Evolutionary conservation across 352 stramenopile species (phyloP), one percentile per base, ranked within the genome.

Genomic region (Globisporangium radiosum): DNA sequence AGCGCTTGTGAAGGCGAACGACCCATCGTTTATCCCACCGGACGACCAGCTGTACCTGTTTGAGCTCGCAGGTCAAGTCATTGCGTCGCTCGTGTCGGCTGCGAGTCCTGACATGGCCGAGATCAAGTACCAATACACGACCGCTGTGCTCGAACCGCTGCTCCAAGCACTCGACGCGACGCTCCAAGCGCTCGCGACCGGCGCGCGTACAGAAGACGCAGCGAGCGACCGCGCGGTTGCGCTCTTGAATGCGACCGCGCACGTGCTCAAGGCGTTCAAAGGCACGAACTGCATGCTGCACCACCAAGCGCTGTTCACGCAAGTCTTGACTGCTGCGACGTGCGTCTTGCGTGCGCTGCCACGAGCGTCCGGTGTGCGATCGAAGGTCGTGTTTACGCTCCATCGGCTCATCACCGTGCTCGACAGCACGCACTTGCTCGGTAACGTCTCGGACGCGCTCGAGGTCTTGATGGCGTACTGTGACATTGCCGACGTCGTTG

Each of bases 21-120:
- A 79, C 40, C 69, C 76, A 40, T 80, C 68, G 4, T 81, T 81
- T 38, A 71, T 92, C 53, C 71, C 78, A 0, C 78, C 81, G 49
- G 81, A 91, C 38, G 85, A 94, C 56, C 84, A 91, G 57, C 56
- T 94, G 43, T 94, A 94, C 60, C 69, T 96, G 13, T 96, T 94
- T 59, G 85, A 96, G 63, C 71, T 94, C 1, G 78, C 85, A 5
- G 86, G 87, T 5, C 81, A 94, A 47, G 76, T 96, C 37, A 90
- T 96, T 43, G 78, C 83, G 45, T 84, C 77, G 42, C 70, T 92
- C 9, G 65, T 71, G 7, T 51, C 58, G 7, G 62, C 57, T 17
- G 59, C 62, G 6, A 53, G 62, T 5, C 59, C 64, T 0, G 71
- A 80, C 39, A 68, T 71, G 42, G 75, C 87, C 59, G 71, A 82